Conservation (phyloP, 2,329 filamentous ascomycete species). For the Apiospora hydei region DNA sequence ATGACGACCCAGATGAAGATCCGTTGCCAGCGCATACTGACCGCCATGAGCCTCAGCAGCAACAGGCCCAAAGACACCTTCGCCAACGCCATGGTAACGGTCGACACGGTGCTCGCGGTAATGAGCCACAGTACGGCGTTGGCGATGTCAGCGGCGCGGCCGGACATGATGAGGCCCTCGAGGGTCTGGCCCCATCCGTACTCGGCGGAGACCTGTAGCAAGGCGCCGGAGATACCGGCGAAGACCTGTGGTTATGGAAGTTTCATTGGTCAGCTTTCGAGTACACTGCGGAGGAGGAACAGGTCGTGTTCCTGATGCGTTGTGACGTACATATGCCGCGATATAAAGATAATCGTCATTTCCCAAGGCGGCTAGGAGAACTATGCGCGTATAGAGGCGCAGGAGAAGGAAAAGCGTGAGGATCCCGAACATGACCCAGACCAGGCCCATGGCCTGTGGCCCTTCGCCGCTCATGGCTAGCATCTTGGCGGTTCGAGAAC, state of each 20-base stretch:
- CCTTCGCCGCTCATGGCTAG: not conserved
- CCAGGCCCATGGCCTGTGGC: not conserved
- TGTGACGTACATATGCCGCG: not conserved
- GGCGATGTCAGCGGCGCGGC: not conserved
- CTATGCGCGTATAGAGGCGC: not conserved
- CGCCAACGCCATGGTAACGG: not conserved
- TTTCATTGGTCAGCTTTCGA: not conserved
- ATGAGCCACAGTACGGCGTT: not conserved
- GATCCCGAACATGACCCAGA: not conserved
- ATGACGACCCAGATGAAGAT: not conserved
- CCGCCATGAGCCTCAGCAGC: not conserved
- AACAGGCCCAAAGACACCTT: not conserved
- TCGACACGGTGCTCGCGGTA: not conserved
- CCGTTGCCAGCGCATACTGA: not conserved
- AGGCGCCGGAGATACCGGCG: not conserved
- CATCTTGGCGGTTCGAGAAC: not conserved
- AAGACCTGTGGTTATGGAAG: not conserved
- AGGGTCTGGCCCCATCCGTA: not conserved
- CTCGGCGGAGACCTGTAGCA: not conserved
- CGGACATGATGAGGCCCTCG: not conserved
- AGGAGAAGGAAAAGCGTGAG: not conserved
- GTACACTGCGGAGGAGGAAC: too few species aligned
- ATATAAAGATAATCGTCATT: not conserved
- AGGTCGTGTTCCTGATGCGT: not conserved
- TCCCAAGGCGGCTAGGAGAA: not conserved